phyloP scores from a whole-genome alignment of 1,139 yeast species.

The Schizosaccharomyces versatilis region DNA sequence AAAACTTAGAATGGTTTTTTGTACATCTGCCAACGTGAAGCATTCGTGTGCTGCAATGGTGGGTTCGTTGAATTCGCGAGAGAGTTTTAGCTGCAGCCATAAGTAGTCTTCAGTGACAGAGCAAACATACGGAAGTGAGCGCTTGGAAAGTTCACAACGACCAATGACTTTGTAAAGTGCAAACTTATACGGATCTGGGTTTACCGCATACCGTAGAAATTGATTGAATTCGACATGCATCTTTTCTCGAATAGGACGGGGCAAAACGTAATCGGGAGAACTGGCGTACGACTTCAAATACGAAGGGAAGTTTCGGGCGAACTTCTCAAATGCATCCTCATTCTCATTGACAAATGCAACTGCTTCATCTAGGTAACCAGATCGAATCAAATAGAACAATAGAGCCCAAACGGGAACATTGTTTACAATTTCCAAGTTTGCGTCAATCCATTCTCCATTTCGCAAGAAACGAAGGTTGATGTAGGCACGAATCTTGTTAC shows the following conservation, averaged over 20 bases:
- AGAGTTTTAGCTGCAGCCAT: constrained; percentile 72
- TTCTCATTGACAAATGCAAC: constrained; percentile 33
- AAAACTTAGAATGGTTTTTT: constrained; percentile 42
- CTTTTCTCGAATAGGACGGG: constrained; percentile 47
- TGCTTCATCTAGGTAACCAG: constrained; percentile 66
- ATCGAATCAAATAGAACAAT: constrained; percentile 59
- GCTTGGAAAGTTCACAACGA: constrained; percentile 61
- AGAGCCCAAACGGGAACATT: constrained; percentile 86
- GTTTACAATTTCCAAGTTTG: constrained; percentile 37
- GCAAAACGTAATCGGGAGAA: constrained; percentile 32
- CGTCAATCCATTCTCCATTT: constrained; percentile 29
- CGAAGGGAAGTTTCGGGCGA: constrained; percentile 65
- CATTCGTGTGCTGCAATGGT: constrained; percentile 32
- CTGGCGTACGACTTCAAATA: constrained; percentile 55
- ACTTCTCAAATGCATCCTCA: constrained; percentile 45
- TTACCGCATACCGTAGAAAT: constrained; percentile 40
- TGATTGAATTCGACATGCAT: constrained; percentile 66
- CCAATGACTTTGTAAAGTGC: constrained; percentile 84
- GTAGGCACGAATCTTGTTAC: constrained; percentile 50
- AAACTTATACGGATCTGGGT: constrained; percentile 68
- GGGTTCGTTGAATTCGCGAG: constrained; percentile 28
- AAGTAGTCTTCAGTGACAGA: constrained; percentile 87
- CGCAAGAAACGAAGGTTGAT: constrained; percentile 25
- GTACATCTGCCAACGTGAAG: constrained; percentile 55
- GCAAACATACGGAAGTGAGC: constrained; percentile 56